Percentiles rank a stretch among this genome's conserved stretches.
phyloP scores from a whole-genome alignment of 73 alveolate genomes.

The Paramecium bursaria region DNA sequence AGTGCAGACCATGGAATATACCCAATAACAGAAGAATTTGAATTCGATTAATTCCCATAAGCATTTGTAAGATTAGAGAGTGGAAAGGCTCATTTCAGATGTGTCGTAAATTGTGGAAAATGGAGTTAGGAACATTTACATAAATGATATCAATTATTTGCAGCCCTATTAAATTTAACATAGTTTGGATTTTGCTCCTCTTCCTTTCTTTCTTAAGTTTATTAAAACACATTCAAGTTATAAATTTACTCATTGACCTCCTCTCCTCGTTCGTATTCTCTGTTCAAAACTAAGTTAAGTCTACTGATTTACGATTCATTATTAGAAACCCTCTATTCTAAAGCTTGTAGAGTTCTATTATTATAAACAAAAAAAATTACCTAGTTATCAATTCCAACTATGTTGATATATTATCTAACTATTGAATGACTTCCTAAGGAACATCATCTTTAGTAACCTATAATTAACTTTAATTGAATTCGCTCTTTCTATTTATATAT shows the following conservation, averaged over 20 bases:
- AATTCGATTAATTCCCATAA: slow-evolving; percentile 77
- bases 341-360: slow-evolving; percentile 31
- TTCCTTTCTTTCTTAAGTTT: slow-evolving; percentile 5
- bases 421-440: slow-evolving; percentile 1
- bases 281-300: slow-evolving; percentile 22
- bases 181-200: slow-evolving; percentile 45
- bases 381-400: slow-evolving; percentile 53
- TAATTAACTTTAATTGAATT: neutral
- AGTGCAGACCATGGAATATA: slow-evolving; percentile 68
- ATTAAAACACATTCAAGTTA: neutral
- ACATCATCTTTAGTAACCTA: neutral
- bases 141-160: slow-evolving; percentile 59
- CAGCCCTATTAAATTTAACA: slow-evolving; percentile 50
- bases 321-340: slow-evolving; percentile 52
- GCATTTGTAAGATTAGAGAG: slow-evolving; percentile 76
- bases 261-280: slow-evolving; percentile 53
- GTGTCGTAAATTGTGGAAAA: slow-evolving; percentile 73
- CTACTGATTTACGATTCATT: slow-evolving; percentile 48
- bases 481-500: too few species aligned
- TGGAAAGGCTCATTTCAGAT: slow-evolving; percentile 73
- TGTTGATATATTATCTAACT: slow-evolving; percentile 33
- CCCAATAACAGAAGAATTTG: slow-evolving; percentile 74
- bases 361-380: neutral
- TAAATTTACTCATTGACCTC: slow-evolving; percentile 4
- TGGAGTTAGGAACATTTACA: too few species aligned